Percentiles rank a stretch among this genome's conserved stretches.
phyloP scores from a whole-genome alignment of 2,329 filamentous ascomycete genomes.

The Diplodia scrobiculata region DNA sequence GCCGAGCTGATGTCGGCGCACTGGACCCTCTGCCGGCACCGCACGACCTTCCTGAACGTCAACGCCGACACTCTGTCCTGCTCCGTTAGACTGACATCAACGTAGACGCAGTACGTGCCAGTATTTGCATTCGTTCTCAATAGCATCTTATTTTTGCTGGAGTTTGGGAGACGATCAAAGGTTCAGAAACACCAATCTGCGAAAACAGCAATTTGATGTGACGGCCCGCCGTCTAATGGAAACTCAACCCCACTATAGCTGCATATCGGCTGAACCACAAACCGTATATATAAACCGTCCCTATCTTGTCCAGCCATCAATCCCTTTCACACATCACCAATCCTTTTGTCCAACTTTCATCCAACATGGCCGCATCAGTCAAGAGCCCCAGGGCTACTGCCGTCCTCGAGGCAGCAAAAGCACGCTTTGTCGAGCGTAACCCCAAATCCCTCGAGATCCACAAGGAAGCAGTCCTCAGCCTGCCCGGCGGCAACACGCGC shows the following conservation, averaged over 20 bases:
- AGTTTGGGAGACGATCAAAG: not conserved
- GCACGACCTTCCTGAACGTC: not conserved
- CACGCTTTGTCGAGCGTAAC: conserved; percentile 34
- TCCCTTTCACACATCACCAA: not conserved
- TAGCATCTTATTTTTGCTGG: no score
- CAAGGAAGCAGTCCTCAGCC: conserved; percentile 36
- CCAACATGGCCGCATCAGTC: not conserved
- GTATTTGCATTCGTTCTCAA: not conserved
- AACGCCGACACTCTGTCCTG: not conserved
- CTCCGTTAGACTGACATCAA: not conserved
- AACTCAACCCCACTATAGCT: conserved; percentile 8
- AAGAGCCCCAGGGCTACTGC: not conserved
- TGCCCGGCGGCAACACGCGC: conserved; percentile 47
- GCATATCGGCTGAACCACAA: not conserved
- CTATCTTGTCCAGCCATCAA: not conserved
- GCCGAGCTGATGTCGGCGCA: not conserved
- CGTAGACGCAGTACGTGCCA: not conserved
- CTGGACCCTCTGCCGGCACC: not conserved
- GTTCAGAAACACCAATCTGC: not conserved
- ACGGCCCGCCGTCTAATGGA: conserved; percentile 22
- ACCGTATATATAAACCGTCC: not conserved
- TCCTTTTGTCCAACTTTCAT: not conserved
- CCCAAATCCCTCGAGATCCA: conserved; percentile 37
- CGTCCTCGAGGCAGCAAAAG: conserved; percentile 34
- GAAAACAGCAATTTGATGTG: not conserved